Conservation (phyloP, 1,284 basidiomycete species). For the Fomitopsis pinicola region DNA sequence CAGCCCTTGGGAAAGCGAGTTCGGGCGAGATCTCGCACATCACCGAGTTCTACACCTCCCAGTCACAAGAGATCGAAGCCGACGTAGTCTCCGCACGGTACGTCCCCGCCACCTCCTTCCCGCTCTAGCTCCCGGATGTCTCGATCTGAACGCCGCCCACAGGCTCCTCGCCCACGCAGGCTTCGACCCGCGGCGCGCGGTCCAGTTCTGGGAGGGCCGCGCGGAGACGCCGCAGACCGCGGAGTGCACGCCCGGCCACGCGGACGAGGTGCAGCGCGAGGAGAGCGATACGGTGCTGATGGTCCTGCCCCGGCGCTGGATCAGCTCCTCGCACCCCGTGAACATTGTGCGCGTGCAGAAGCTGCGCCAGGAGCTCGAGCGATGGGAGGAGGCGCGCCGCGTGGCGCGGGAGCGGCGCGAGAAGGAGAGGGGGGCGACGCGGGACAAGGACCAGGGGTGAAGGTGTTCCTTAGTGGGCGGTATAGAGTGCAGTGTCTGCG, state of each 20-base stretch:
- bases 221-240: slow-evolving; percentile 27
- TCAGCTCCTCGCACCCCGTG: slow-evolving; percentile 57
- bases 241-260: slow-evolving; percentile 35
- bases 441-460: neutral
- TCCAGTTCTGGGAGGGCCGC: slow-evolving; percentile 69
- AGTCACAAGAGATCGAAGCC: slow-evolving; percentile 82
- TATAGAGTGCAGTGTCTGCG: neutral
- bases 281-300: slow-evolving; percentile 1
- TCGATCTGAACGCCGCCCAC: neutral
- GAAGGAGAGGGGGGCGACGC: neutral
- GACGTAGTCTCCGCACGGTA: slow-evolving; percentile 83
- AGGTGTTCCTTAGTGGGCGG: neutral
- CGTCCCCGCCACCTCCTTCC: slow-evolving; percentile 13
- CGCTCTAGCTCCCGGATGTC: neutral
- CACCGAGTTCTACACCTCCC: slow-evolving; percentile 67
- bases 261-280: slow-evolving; percentile 11
- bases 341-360: slow-evolving; percentile 53
- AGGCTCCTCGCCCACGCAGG: slow-evolving; percentile 85
- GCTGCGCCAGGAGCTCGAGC: slow-evolving; percentile 57
- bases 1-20: slow-evolving; percentile 71
- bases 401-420: slow-evolving; percentile 13
- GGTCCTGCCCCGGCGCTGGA: slow-evolving; percentile 18
- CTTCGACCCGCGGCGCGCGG: slow-evolving; percentile 73
- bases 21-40: slow-evolving; percentile 69
- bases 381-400: slow-evolving; percentile 57